Percentiles rank a stretch among this genome's conserved stretches.
Conservation (phyloP, 805 yeast genomes). For the Yarrowia alimentaria region DNA sequence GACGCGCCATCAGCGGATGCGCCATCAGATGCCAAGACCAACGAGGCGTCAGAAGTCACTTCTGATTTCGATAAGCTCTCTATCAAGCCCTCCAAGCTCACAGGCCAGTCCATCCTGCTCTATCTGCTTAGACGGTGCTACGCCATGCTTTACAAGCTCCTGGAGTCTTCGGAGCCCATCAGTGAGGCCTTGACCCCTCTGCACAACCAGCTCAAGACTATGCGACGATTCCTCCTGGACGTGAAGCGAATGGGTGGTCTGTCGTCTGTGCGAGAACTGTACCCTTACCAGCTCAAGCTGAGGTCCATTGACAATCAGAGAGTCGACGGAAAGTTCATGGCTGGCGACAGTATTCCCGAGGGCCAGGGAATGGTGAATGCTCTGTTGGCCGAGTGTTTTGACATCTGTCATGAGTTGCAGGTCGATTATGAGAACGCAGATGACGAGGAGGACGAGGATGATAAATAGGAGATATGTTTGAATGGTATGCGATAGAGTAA, state of each 20-base stretch:
- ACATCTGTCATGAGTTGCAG: constrained; percentile 84
- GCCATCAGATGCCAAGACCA: background rate
- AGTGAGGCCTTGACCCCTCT: constrained; percentile 89
- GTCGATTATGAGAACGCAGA: constrained; percentile 39
- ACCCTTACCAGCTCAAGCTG: constrained; percentile 93
- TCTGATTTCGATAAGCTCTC: background rate
- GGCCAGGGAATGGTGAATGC: constrained; percentile 97
- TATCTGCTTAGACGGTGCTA: constrained; percentile 87
- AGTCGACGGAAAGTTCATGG: constrained; percentile 86
- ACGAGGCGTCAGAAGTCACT: background rate
- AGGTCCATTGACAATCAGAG: constrained; percentile 85
- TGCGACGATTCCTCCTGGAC: constrained; percentile 83
- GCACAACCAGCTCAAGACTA: constrained; percentile 90
- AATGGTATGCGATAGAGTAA: too few species aligned
- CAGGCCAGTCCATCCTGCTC: constrained; percentile 49
- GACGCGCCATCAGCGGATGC: too few species aligned
- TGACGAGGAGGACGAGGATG: background rate
- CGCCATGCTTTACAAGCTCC: constrained; percentile 80
- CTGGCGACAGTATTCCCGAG: constrained; percentile 88
- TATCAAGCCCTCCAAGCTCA: constrained; percentile 28
- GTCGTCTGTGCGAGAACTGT: constrained; percentile 80
- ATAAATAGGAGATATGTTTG: constrained; percentile 14
- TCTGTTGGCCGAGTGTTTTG: constrained; percentile 88
- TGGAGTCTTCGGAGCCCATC: constrained; percentile 93
- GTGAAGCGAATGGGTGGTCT: constrained; percentile 92